phyloP scores from a whole-genome alignment of 2,329 filamentous ascomycete species.

The Beauveria pseudobassiana region DNA sequence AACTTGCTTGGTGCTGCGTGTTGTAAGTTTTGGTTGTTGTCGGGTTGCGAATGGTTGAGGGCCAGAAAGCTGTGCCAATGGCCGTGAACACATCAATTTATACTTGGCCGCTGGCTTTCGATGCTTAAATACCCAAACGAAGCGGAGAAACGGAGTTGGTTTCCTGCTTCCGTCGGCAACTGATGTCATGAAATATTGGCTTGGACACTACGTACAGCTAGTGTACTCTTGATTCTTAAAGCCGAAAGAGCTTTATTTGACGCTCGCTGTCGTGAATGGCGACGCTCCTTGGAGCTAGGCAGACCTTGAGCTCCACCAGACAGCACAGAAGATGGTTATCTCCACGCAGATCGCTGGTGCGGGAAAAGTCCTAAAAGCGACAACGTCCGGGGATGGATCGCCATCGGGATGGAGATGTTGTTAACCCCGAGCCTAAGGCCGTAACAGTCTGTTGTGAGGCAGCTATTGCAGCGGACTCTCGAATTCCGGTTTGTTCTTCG shows the following conservation, averaged over 20 bases:
- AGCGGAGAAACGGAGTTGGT: neutral
- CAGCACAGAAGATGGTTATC: neutral
- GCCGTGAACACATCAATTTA: neutral
- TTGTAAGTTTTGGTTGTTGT: neutral
- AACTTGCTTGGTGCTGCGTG: neutral
- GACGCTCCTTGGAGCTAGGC: neutral
- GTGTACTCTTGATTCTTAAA: neutral
- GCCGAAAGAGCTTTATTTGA: neutral
- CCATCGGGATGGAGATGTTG: neutral
- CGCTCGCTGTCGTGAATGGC: neutral
- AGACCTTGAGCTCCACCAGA: neutral
- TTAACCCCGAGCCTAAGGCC: neutral
- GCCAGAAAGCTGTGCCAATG: neutral
- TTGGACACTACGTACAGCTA: neutral
- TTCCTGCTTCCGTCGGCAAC: neutral
- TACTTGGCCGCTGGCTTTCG: neutral
- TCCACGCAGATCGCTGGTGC: neutral
- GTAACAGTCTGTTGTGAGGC: too few relatives aligned
- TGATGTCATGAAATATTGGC: constrained; percentile 1
- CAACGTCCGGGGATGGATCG: too few relatives aligned
- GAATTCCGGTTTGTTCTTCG: neutral
- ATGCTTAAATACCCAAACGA: neutral
- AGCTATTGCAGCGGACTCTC: neutral
- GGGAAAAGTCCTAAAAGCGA: too few relatives aligned
- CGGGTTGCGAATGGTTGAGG: too few relatives aligned